Conservation (phyloP, 1,284 basidiomycete genomes). For the Phenoliferia sp. region DNA sequence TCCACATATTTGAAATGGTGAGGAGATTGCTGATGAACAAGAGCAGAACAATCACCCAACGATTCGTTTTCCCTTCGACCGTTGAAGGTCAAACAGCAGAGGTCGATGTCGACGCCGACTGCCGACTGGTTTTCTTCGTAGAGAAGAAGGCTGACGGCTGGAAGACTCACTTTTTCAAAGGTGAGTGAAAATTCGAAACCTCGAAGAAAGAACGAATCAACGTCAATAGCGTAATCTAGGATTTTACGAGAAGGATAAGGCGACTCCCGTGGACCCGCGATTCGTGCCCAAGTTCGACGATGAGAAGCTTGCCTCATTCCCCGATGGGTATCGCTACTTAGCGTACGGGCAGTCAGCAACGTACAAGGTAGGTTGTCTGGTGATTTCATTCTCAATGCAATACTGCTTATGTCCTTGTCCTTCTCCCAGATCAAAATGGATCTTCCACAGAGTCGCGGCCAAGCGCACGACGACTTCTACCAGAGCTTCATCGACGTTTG, state of each 20-base stretch:
- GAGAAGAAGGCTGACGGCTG: slow-evolving; percentile 34
- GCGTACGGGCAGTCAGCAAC: slow-evolving; percentile 31
- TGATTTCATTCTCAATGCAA: neutral
- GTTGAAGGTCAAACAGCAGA: slow-evolving; percentile 33
- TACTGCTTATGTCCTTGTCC: neutral
- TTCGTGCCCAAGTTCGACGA: slow-evolving; percentile 36
- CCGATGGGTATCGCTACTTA: slow-evolving; percentile 36
- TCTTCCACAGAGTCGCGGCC: slow-evolving; percentile 28
- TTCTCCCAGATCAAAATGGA: slow-evolving; percentile 31
- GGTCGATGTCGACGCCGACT: slow-evolving; percentile 40
- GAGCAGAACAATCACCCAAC: slow-evolving; percentile 40
- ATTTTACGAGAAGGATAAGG: slow-evolving; percentile 39
- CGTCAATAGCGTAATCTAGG: slow-evolving; percentile 5
- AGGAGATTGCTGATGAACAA: neutral
- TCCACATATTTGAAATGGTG: neutral
- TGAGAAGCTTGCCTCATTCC: slow-evolving; percentile 34
- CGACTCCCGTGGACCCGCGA: slow-evolving; percentile 37
- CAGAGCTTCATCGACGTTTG: slow-evolving; percentile 18
- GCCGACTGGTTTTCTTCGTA: slow-evolving; percentile 38
- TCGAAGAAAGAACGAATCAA: neutral
- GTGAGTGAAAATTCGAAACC: neutral
- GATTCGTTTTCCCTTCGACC: slow-evolving; percentile 32
- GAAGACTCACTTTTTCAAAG: slow-evolving; percentile 37
- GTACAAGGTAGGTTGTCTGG: slow-evolving; percentile 12
- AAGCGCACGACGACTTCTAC: slow-evolving; percentile 35